Base-by-base conservation (phyloP, 164 flowering plant species). In the Protea cynaroides region DNA sequence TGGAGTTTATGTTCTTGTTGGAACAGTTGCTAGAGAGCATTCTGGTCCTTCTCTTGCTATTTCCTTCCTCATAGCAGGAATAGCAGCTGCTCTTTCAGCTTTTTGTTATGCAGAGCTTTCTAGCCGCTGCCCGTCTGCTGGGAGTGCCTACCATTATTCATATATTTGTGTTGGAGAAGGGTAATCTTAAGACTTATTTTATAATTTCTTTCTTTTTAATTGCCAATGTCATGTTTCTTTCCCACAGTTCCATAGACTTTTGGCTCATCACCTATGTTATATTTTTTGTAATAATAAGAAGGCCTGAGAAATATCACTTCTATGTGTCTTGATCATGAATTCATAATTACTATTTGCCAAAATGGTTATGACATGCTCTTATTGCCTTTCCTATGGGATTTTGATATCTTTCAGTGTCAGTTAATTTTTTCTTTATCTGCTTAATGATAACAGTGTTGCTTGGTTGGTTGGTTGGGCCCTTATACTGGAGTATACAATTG, bases 151-250 rank as follows among this genome's bases (percentile, higher is more conserved):
- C 67, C 98, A 94, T 69, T 94, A 94, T 75, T 81, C 98, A 12
- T 94, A 91, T 78, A 86, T 94, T n/a, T 91, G 97, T 68, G 85
- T 91, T 63, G 98, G 98, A 58, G 98, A 94, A 86, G 91, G 97
- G 97, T 94, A 82, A 73, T 68, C 18, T 56, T 10, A 0, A 29
- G n/a, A 46, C 9, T 64, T 38, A 19, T 15, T 66, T 15, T 38
- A 43, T 56, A 37, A 44, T 24, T 23, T 64, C 14, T 23, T 54
- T 49, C 23, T 56, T 38, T 4, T 40, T 23, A 15, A 1, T 17
- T 46, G 10, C 43, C 17, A 1, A 25, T 10, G 34, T 34, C 44
- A 13, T 21, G 25, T 37, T 52, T 36, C 13, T 19, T 38, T 49
- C 14, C 14, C 9, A 40, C 10, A 0, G 50, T 15, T 15, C 15